Evolutionary conservation across 176 grass and related monocot genomes (phyloP).

Genomic region (Urochloa ruziziensis): DNA sequence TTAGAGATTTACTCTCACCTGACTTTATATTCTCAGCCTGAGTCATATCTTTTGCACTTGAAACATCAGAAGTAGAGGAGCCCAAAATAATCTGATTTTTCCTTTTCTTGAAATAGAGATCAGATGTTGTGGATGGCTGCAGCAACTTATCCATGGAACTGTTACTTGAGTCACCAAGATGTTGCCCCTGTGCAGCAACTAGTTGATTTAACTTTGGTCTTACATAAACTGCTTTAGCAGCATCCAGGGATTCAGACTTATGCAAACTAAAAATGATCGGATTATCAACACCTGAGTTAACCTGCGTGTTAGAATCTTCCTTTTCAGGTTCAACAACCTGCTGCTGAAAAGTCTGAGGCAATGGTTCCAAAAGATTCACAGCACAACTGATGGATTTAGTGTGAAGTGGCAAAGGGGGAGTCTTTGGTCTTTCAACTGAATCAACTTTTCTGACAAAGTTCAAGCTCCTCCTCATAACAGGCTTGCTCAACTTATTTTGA

Average conservation of each 20-base stretch:
- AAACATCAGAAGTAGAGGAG: constrained; percentile 52
- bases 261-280: constrained; percentile 13
- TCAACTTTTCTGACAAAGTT: constrained; percentile 56
- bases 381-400: constrained; percentile 40
- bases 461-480: constrained; percentile 48
- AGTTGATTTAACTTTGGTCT: constrained; percentile 65
- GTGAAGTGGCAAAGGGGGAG: constrained; percentile 65
- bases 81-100: constrained; percentile 88
- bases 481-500: constrained; percentile 48
- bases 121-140: constrained; percentile 43
- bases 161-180: constrained; percentile 41
- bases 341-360: constrained; percentile 38
- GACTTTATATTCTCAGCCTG: constrained; percentile 54
- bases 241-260: constrained; percentile 39
- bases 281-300: constrained; percentile 31
- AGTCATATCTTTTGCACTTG: constrained; percentile 41
- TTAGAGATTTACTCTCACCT: constrained; percentile 58
- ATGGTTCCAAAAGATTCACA: constrained; percentile 22
- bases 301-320: constrained; percentile 17
- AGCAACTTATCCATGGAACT: constrained; percentile 44
- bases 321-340: constrained; percentile 36
- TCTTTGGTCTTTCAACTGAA: constrained; percentile 80
- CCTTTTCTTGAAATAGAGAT: constrained; percentile 84
- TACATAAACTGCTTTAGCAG: constrained; percentile 57
- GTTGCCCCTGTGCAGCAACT: constrained; percentile 55